Evolutionary conservation across 208 protist genomes (phyloP).

Genomic region (Trichomonas vaginalis): DNA sequence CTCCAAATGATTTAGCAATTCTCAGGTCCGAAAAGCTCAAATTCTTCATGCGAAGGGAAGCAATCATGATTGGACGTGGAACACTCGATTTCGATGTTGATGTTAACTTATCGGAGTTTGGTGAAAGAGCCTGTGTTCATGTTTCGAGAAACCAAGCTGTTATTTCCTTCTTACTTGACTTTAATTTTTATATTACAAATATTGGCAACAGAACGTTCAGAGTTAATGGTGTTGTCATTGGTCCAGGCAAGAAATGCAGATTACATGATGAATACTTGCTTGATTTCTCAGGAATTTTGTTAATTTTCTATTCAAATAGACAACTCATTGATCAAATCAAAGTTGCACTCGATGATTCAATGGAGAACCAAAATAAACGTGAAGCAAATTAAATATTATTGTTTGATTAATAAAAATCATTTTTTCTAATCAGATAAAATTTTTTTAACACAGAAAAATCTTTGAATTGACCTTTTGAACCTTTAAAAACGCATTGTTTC

Average conservation of each 20-base stretch:
- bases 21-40: not conserved
- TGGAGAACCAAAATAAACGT: not conserved
- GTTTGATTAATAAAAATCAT: not conserved
- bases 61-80: not conserved
- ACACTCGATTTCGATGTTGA: not conserved
- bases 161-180: not conserved
- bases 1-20: not conserved
- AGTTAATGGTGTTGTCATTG: not conserved
- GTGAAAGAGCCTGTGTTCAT: not conserved
- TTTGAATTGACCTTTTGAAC: not conserved
- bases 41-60: not conserved
- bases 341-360: too few species aligned
- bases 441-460: not conserved
- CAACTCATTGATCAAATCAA: too few species aligned
- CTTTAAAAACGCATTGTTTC: not conserved
- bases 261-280: too few species aligned
- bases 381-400: not conserved
- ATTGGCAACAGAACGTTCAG: not conserved
- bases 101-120: not conserved
- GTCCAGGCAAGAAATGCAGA: too few species aligned
- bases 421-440: not conserved
- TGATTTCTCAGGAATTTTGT: too few species aligned
- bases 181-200: conserved; percentile 10
- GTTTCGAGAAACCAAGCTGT: not conserved
- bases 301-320: too few species aligned